phyloP scores from a whole-genome alignment of 148 eudicot species.

The Persicaria maculosa region DNA sequence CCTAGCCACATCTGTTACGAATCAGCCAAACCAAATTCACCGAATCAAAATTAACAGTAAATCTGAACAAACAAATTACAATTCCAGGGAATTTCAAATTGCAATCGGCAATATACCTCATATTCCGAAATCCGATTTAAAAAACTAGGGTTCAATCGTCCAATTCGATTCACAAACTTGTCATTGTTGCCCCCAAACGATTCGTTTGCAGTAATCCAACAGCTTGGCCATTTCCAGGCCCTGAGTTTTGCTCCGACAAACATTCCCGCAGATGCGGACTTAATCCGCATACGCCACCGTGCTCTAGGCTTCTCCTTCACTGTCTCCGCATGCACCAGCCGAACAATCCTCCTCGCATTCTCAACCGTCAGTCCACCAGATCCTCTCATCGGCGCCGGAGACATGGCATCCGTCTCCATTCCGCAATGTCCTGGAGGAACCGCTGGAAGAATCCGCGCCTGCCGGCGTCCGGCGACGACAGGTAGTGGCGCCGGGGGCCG shows the following conservation, averaged over 20 bases:
- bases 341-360: conserved; percentile 42
- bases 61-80: too few species aligned
- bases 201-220: conserved; percentile 55
- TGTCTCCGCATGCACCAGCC: conserved; percentile 30
- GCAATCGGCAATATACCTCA: too few species aligned
- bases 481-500: conserved; percentile 16
- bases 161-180: too few species aligned
- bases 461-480: conserved; percentile 22
- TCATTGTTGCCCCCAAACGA: conserved; percentile 48
- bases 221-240: conserved; percentile 47
- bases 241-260: conserved; percentile 20
- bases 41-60: too few species aligned
- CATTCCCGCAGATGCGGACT: conserved; percentile 27
- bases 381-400: conserved; percentile 2
- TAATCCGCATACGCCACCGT: conserved; percentile 38
- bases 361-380: conserved; percentile 21
- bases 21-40: too few species aligned
- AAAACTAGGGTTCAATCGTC: too few species aligned
- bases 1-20: conserved; percentile 67
- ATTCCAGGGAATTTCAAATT: too few species aligned
- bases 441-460: conserved; percentile 29
- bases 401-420: conserved; percentile 21
- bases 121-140: too few species aligned
- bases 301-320: conserved; percentile 22
- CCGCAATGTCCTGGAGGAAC: conserved; percentile 22